These are phyloP conservation scores for Canna indica DNA, from an alignment of 176 grass and related monocot species.

Conservation along the genomic window DNA sequence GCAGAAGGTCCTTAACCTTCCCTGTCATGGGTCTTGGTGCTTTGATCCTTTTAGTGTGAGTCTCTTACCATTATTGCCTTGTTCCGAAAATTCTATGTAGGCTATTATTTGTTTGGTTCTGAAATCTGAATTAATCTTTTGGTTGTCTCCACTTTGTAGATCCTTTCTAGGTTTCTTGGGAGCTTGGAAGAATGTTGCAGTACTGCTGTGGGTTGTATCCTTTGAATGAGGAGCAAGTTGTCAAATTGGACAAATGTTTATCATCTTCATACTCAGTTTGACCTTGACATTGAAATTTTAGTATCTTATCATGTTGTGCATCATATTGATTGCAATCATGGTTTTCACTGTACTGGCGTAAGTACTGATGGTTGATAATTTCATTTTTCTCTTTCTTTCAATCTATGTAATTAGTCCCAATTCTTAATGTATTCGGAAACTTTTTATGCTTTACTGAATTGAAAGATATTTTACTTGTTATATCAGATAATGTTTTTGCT, in stretches of 20 bases:
- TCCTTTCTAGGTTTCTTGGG: constrained; percentile 87
- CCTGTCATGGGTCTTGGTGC: constrained; percentile 79
- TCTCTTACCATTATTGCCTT: not conserved
- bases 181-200: constrained; percentile 70
- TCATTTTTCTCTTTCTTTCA: not conserved
- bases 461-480: not conserved
- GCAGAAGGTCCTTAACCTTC: constrained; percentile 66
- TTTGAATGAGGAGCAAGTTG: constrained; percentile 20
- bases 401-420: not conserved
- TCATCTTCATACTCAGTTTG: not conserved
- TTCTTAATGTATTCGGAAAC: not conserved
- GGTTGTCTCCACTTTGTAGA: constrained; percentile 36
- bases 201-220: constrained; percentile 94
- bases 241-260: not conserved
- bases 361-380: constrained; percentile 25
- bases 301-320: constrained; percentile 74
- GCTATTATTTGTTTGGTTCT: not conserved
- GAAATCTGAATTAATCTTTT: not conserved
- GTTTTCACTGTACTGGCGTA: constrained; percentile 85
- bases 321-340: constrained; percentile 87
- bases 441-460: not conserved
- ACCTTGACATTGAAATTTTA: constrained; percentile 52
- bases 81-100: not conserved
- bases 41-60: constrained; percentile 80
- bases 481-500: not conserved